phyloP scores from a whole-genome alignment of 805 yeast genomes.

The Pichia californica region DNA sequence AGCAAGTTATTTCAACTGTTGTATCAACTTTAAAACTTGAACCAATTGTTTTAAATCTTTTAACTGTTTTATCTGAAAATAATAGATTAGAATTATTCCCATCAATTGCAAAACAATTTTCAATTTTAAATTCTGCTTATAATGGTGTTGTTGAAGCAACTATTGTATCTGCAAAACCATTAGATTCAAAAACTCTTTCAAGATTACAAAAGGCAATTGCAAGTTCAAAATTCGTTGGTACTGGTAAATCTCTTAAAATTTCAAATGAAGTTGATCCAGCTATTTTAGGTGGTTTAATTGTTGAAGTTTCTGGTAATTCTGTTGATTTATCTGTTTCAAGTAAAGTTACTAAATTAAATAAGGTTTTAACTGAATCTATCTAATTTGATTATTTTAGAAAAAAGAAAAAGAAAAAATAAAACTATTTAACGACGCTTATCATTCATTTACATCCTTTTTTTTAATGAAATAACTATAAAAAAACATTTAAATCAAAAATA shows the following conservation, averaged over 20 bases:
- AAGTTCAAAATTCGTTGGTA: conserved; percentile 75
- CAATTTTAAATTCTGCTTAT: conserved; percentile 77
- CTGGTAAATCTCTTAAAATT: conserved; percentile 79
- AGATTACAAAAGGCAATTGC: conserved; percentile 75
- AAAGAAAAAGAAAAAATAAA: background rate
- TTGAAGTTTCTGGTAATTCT: conserved; percentile 94
- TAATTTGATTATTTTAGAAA: conserved; percentile 38
- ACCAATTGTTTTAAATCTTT: conserved; percentile 69
- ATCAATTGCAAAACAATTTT: conserved; percentile 63
- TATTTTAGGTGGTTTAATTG: conserved; percentile 91
- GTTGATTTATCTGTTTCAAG: conserved; percentile 85
- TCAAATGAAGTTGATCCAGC: conserved; percentile 81
- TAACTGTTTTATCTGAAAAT: conserved; percentile 85
- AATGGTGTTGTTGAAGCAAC: conserved; percentile 90
- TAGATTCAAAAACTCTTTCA: conserved; percentile 72
- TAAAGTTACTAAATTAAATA: conserved; percentile 84
- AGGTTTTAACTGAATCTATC: conserved; percentile 78
- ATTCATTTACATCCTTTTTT: no score
- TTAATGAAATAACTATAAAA: no score
- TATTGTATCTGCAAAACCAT: conserved; percentile 79
- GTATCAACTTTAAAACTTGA: conserved; percentile 46
- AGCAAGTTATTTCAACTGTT: conserved; percentile 58
- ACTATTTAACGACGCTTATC: no score
- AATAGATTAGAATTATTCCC: conserved; percentile 76
- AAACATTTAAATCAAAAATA: no score